Conservation (phyloP, 805 yeast species). For the Metschnikowia proteae region DNA sequence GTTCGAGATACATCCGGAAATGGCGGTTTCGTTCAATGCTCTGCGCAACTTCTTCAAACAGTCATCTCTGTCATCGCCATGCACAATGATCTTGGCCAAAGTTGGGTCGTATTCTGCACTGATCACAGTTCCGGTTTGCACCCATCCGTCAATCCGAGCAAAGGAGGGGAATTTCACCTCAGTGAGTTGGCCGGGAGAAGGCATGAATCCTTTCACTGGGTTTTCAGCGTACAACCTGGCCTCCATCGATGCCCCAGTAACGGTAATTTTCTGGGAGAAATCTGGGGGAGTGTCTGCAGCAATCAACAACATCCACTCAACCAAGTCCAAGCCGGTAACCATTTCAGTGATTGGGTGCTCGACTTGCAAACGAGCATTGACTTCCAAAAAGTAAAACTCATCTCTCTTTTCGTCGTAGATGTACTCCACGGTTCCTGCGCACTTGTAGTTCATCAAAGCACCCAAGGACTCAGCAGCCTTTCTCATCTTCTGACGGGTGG, state of each 20-base stretch:
- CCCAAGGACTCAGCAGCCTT: conserved; percentile 82
- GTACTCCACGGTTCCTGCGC: conserved; percentile 97
- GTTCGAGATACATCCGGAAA: conserved; percentile 86
- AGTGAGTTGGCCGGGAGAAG: conserved; percentile 92
- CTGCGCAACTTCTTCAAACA: conserved; percentile 71
- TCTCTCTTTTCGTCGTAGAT: conserved; percentile 84
- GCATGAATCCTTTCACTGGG: conserved; percentile 91
- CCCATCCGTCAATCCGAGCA: conserved; percentile 97
- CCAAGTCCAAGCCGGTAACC: conserved; percentile 92
- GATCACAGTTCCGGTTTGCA: conserved; percentile 76
- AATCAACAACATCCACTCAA: conserved; percentile 93
- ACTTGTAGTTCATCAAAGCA: conserved; percentile 78
- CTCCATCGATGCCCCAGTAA: conserved; percentile 91
- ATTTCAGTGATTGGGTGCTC: conserved; percentile 97
- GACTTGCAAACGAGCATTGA: conserved; percentile 93
- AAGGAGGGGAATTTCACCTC: conserved; percentile 81
- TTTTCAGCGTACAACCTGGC: conserved; percentile 96
- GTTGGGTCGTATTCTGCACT: conserved; percentile 97
- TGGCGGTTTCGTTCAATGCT: conserved; percentile 82
- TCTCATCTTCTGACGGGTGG: conserved; percentile 71
- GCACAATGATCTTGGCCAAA: conserved; percentile 92
- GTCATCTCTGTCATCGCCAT: conserved; percentile 83
- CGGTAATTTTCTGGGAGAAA: conserved; percentile 53
- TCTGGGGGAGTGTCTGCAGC: conserved; percentile 90
- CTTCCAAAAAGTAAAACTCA: conserved; percentile 92